Base-by-base conservation (phyloP, 139 green algal species). In the Cymbomonas tetramitiformis region DNA sequence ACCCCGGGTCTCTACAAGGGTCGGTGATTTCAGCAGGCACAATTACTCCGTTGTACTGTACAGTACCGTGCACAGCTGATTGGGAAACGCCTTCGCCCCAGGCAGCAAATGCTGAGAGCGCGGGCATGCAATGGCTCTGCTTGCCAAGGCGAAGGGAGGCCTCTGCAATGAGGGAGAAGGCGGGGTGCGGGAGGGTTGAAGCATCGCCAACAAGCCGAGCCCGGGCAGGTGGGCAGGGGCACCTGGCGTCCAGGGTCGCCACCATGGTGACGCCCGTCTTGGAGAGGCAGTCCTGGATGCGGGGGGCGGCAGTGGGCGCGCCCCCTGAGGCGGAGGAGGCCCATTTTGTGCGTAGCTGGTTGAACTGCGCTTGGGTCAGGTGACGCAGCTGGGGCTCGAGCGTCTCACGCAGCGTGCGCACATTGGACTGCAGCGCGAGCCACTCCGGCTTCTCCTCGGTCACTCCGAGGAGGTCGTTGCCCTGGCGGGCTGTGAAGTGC, bases 401-500 rank as follows among this genome's bases (percentile, higher is more conserved):
- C 0, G 60, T 30, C 38, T 61, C 9, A 7, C 60, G 48, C 19
- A 68, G 26, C 19, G 50, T 46, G 21, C 46, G 44, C 32, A 68
- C 50, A 29, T 68, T 51, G 30, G 51, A 50, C 4, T 68, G 51
- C 4, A 68, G 5, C 49, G 40, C 61, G 2, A 36, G 18, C 58
- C 46, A 67, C 9, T 51, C 47, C 2, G 23, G 46, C 4, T 25
- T 34, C 44, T 51, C 30, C 21, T 18, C 38, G 18, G 47, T 34
- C 2, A 56, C 56, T 9, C 40, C 19, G 24, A 76, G 28, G 28
- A 75, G 59, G 15, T 62, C 34, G 43, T 57, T 64, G 8, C 61
- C 71, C 40, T 79, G 71, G 30, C 49, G 25, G 7, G 58, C 31
- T 0, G 33, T 59, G 30, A 79, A 54, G 60, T 75, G 68, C 0